These are phyloP conservation scores for Zasmidium citrigriseum DNA, from an alignment of 2,329 filamentous ascomycete species.

Conservation along the genomic window DNA sequence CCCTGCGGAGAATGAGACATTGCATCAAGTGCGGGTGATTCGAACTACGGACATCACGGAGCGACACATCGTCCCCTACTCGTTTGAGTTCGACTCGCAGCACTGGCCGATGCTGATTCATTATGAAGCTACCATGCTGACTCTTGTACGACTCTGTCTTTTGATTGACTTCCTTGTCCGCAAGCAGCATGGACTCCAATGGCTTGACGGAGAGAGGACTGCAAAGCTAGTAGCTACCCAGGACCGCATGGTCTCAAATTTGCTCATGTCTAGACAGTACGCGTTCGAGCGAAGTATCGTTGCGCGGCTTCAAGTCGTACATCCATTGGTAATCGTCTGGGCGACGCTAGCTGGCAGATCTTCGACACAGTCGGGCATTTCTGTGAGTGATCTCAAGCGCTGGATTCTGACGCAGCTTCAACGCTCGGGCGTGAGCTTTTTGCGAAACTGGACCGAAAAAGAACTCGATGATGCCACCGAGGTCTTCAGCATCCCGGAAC, in stretches of 20 bases:
- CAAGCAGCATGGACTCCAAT: no score
- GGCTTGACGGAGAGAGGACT: no score
- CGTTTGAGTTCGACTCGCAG: no score
- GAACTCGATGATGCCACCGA: background rate
- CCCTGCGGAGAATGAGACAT: no score
- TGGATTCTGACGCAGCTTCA: background rate
- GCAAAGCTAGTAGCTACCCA: no score
- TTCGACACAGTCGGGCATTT: background rate
- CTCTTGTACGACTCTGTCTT: no score
- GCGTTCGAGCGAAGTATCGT: background rate
- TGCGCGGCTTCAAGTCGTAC: background rate
- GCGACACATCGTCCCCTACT: no score
- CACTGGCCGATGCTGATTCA: no score
- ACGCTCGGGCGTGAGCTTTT: background rate
- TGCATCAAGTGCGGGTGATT: no score
- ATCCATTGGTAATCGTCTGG: background rate
- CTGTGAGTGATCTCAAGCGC: background rate
- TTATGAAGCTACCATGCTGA: no score
- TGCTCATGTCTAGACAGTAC: background rate
- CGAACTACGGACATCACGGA: no score
- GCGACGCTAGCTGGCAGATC: background rate
- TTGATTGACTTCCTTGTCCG: no score
- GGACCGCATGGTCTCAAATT: background rate
- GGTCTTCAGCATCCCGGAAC: background rate
- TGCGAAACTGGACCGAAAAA: background rate